Conservation (phyloP, 2,329 filamentous ascomycete genomes). For the Beauveria varroae region DNA sequence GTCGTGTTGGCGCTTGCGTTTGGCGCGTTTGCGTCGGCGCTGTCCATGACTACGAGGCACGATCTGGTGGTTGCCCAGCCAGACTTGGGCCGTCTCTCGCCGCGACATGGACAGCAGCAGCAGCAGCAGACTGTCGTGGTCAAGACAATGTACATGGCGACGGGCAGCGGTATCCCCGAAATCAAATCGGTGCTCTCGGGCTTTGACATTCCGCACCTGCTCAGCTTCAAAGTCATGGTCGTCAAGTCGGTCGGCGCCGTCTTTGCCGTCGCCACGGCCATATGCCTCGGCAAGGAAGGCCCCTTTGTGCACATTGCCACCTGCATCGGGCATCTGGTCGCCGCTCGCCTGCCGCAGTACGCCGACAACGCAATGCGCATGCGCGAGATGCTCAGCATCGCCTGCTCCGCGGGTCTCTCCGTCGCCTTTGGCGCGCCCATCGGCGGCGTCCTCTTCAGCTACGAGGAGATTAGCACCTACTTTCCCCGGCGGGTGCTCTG, state of each 20-base stretch:
- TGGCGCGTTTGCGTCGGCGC: constrained; percentile 55
- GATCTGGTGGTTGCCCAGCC: constrained; percentile 79
- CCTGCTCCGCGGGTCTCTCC: constrained; percentile 84
- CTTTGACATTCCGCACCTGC: constrained; percentile 81
- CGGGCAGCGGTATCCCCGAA: constrained; percentile 92
- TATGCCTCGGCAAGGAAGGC: constrained; percentile 96
- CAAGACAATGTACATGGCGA: constrained; percentile 59
- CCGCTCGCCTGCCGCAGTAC: constrained; percentile 65
- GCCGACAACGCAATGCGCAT: constrained; percentile 90
- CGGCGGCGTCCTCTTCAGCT: constrained; percentile 87
- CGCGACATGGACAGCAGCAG: too few relatives aligned
- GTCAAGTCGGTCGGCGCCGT: constrained; percentile 89
- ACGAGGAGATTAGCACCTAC: constrained; percentile 94
- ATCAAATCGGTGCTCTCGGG: constrained; percentile 93
- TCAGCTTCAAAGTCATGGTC: constrained; percentile 80
- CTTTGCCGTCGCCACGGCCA: constrained; percentile 82
- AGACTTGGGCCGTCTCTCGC: constrained; percentile 39
- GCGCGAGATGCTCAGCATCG: constrained; percentile 85
- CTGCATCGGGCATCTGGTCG: constrained; percentile 87
- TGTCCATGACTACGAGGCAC: constrained; percentile 78
- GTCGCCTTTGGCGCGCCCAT: constrained; percentile 93
- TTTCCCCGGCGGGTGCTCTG: constrained; percentile 99
- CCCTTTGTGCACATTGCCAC: constrained; percentile 93
- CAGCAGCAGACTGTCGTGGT: constrained; percentile 15
- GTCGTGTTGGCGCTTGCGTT: constrained; percentile 43